A percentile compares a stretch with the other conserved stretches of the same genome.
These are phyloP conservation scores for Blepharisma japonicum DNA, from an alignment of 73 alveolate species.

Conservation along the genomic window DNA sequence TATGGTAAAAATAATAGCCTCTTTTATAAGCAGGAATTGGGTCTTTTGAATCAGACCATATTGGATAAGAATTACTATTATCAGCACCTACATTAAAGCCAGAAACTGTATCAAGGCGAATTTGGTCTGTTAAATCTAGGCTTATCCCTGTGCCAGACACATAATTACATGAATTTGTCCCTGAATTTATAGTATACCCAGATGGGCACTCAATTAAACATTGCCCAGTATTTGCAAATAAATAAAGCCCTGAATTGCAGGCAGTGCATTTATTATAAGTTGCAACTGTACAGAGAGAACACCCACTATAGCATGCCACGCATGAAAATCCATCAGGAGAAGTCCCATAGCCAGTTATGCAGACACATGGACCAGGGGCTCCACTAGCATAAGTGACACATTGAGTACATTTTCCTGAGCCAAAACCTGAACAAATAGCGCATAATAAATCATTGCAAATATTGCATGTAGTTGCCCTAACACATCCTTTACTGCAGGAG, in stretches of 20 bases:
- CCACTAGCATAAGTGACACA: not conserved
- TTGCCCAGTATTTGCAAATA: not conserved
- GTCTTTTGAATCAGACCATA: too few relatives aligned
- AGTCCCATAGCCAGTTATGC: not conserved
- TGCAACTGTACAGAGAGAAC: not conserved
- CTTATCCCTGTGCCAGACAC: not conserved
- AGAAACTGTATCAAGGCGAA: too few relatives aligned
- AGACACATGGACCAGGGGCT: not conserved
- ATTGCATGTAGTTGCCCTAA: not conserved
- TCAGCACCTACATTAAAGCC: too few relatives aligned
- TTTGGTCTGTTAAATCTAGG: too few relatives aligned
- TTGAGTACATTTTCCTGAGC: not conserved
- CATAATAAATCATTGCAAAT: not conserved
- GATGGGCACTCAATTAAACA: not conserved
- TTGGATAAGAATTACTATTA: too few relatives aligned
- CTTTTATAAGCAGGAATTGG: too few relatives aligned
- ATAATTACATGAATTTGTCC: not conserved
- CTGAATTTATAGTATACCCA: conserved; percentile 11
- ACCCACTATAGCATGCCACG: not conserved
- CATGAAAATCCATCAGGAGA: not conserved
- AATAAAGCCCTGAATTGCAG: conserved; percentile 5
- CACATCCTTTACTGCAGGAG: not conserved
- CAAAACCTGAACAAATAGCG: not conserved
- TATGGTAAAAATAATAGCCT: too few relatives aligned
- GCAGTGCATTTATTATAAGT: not conserved